Evolutionary conservation across 164 flowering plant genomes (phyloP).

Genomic region (Vitis riparia): DNA sequence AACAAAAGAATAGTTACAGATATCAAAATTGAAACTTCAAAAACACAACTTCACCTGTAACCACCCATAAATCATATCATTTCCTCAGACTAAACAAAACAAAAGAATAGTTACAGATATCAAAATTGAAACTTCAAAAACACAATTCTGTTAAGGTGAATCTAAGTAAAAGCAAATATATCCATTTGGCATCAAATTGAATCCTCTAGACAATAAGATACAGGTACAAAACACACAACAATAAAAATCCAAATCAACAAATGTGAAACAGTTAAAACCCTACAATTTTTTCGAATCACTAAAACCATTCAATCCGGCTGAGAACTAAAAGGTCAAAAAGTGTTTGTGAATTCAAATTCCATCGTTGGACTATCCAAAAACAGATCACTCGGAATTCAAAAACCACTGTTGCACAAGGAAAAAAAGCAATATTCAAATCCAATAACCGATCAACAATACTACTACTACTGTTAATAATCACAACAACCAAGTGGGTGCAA

Average conservation of each 20-base stretch:
- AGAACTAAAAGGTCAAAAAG: too few species aligned
- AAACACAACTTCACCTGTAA: slow-evolving; percentile 42
- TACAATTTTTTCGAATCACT: not conserved
- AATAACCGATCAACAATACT: not conserved
- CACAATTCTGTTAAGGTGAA: not conserved
- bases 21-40: not conserved
- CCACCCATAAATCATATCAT: slow-evolving; percentile 6
- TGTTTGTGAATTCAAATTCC: too few species aligned
- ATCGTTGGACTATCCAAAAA: too few species aligned
- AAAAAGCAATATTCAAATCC: not conserved
- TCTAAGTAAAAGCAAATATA: too few species aligned
- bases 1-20: not conserved
- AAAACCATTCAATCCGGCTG: too few species aligned
- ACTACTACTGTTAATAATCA: not conserved
- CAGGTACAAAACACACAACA: too few species aligned
- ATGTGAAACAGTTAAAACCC: not conserved
- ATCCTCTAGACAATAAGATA: too few species aligned
- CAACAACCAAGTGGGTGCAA: not conserved
- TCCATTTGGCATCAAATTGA: too few species aligned
- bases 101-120: not conserved
- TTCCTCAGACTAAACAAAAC: not conserved
- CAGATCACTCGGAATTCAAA: not conserved
- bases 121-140: not conserved
- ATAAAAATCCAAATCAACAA: not conserved
- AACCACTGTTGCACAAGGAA: not conserved